These are phyloP conservation scores for Wickerhamiella australiensis DNA, from an alignment of 805 yeast species.

Conservation along the genomic window DNA sequence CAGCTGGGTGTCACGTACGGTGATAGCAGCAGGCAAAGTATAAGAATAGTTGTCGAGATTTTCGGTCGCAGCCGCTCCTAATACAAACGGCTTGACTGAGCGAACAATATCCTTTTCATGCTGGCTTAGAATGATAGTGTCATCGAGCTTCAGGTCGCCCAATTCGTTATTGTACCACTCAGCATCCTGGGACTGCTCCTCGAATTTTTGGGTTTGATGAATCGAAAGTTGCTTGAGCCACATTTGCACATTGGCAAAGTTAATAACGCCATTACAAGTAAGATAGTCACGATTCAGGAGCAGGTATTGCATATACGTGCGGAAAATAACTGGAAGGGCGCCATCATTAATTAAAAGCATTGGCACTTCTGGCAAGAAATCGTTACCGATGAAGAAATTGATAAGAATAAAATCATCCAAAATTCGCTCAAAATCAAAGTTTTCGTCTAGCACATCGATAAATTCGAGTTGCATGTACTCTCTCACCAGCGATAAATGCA, in stretches of 20 bases:
- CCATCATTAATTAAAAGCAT: slow-evolving; percentile 88
- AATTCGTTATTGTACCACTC: slow-evolving; percentile 85
- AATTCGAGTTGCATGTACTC: slow-evolving; percentile 87
- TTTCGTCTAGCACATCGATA: slow-evolving; percentile 45
- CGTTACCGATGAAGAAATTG: slow-evolving; percentile 93
- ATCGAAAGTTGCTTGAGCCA: slow-evolving; percentile 68
- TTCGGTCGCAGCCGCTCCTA: slow-evolving; percentile 24
- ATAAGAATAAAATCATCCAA: slow-evolving; percentile 87
- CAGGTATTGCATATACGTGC: slow-evolving; percentile 74
- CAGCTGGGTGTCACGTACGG: slow-evolving; percentile 19
- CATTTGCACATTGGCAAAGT: slow-evolving; percentile 53
- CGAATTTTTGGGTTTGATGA: slow-evolving; percentile 79
- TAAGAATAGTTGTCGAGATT: slow-evolving; percentile 14
- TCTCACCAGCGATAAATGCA: slow-evolving; percentile 78
- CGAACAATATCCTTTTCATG: slow-evolving; percentile 39
- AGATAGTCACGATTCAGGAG: slow-evolving; percentile 69
- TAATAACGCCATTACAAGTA: slow-evolving; percentile 70
- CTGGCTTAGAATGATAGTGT: slow-evolving; percentile 41
- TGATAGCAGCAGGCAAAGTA: slow-evolving; percentile 20
- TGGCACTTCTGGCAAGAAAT: slow-evolving; percentile 93
- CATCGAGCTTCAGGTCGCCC: slow-evolving; percentile 54
- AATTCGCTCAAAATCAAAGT: slow-evolving; percentile 74
- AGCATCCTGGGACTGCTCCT: slow-evolving; percentile 63
- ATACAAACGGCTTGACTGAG: slow-evolving; percentile 36
- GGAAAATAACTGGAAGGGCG: slow-evolving; percentile 85